phyloP scores from a whole-genome alignment of 2,329 filamentous ascomycete species.

The Cladosporium colombiae region DNA sequence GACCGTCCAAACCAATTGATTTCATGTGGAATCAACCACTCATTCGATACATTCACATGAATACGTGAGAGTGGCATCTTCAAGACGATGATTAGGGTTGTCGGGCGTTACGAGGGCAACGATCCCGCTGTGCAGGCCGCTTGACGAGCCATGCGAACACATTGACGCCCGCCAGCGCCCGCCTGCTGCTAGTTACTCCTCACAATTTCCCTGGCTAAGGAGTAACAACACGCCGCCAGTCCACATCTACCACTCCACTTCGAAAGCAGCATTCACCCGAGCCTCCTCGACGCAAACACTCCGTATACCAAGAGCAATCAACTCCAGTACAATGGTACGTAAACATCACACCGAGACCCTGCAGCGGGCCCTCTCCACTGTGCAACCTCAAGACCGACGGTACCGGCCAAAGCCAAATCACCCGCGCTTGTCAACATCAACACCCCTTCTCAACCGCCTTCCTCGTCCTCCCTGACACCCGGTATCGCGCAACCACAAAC shows the following conservation, averaged over 20 bases:
- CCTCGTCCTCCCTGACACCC: neutral
- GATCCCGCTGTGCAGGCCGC: slow-evolving; percentile 11
- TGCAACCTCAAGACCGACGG: slow-evolving; percentile 12
- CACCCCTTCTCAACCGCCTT: slow-evolving; percentile 8
- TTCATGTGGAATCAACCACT: neutral
- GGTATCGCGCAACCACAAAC: neutral
- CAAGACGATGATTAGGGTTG: neutral
- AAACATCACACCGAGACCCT: slow-evolving; percentile 17
- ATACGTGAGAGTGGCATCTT: neutral
- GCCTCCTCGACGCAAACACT: neutral
- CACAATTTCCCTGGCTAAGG: slow-evolving; percentile 9
- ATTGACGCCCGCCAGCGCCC: slow-evolving; percentile 6
- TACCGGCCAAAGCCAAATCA: slow-evolving; percentile 15
- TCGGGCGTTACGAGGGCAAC: slow-evolving; percentile 13
- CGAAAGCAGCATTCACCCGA: neutral
- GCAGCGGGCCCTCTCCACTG: slow-evolving; percentile 13
- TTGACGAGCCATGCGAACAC: slow-evolving; percentile 9
- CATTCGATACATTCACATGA: neutral
- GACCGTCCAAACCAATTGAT: neutral
- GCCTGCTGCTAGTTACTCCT: neutral
- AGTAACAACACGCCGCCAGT: slow-evolving; percentile 4
- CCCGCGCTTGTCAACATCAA: slow-evolving; percentile 17
- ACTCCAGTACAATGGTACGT: slow-evolving; percentile 19
- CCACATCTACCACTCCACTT: neutral
- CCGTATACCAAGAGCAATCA: neutral